phyloP scores from a whole-genome alignment of 169 alveolate genomes.

The Eimeria praecox region DNA sequence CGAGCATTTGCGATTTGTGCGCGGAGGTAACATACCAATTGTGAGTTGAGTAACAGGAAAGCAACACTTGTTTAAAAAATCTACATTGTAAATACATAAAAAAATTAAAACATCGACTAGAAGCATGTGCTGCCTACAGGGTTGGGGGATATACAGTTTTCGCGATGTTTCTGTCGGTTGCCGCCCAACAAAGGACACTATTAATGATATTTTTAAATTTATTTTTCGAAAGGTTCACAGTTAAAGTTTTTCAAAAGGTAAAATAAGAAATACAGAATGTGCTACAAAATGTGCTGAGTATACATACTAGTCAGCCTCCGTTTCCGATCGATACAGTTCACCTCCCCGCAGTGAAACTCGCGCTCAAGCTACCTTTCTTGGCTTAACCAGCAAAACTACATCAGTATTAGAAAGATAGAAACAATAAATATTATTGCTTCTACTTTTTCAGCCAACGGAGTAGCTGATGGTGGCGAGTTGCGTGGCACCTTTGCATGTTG shows the following conservation, averaged over 20 bases:
- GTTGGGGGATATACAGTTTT: conserved; percentile 7
- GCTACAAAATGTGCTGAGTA: neutral
- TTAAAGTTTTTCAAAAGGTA: neutral
- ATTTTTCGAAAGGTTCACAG: neutral
- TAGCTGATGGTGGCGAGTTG: neutral
- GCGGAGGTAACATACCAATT: neutral
- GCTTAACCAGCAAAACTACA: neutral
- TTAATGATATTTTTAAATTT: neutral
- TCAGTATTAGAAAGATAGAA: neutral
- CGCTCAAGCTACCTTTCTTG: neutral
- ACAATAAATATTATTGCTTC: neutral
- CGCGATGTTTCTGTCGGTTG: neutral
- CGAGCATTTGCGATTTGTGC: neutral
- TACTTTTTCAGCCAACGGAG: neutral
- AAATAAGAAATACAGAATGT: neutral
- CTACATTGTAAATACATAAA: neutral
- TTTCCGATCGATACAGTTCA: conserved; percentile 24
- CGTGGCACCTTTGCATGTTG: neutral
- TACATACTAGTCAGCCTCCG: neutral
- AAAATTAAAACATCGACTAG: neutral
- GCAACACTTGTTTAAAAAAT: neutral
- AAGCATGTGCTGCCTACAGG: neutral
- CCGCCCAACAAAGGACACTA: neutral
- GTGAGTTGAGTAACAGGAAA: neutral
- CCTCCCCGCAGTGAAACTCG: conserved; percentile 14